A percentile compares a stretch with the other conserved stretches of the same genome.
Conservation (phyloP, 2,329 filamentous ascomycete species). For the Huntiella omanensis region DNA sequence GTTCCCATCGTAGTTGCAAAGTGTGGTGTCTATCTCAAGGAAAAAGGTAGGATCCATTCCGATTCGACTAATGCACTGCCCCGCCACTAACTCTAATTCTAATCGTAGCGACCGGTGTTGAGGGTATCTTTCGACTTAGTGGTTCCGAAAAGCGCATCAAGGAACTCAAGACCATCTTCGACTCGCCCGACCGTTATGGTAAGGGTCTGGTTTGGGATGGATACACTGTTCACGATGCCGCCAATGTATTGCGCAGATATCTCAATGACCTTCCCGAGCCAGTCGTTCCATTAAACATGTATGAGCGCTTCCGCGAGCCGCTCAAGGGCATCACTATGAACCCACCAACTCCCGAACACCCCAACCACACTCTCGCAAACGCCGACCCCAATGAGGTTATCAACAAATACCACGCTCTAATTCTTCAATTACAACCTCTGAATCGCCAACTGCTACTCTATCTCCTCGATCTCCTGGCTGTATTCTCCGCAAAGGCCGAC, state of each 20-base stretch:
- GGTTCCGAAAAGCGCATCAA: constrained; percentile 98
- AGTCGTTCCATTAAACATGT: constrained; percentile 85
- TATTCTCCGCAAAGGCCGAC: constrained; percentile 92
- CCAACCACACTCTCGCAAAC: constrained; percentile 49
- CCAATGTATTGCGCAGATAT: constrained; percentile 87
- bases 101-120: constrained; percentile 65
- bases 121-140: constrained; percentile 90
- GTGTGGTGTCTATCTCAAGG: constrained; percentile 91
- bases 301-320: constrained; percentile 77
- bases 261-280: constrained; percentile 92
- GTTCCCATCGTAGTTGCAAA: constrained; percentile 97
- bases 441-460: constrained; percentile 90
- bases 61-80: neutral
- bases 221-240: constrained; percentile 95
- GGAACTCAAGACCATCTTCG: constrained; percentile 77
- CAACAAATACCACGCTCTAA: constrained; percentile 65
- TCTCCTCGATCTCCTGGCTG: constrained; percentile 84
- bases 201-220: constrained; percentile 95
- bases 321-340: constrained; percentile 54
- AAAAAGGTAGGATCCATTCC: constrained; percentile 55
- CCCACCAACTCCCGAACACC: constrained; percentile 49
- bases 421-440: constrained; percentile 78
- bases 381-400: constrained; percentile 53
- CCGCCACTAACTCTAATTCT: constrained; percentile 14
- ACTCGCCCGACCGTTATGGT: constrained; percentile 86